Base-by-base conservation (phyloP, 495 filamentous ascomycete genomes). In the Rhypophila decipiens region DNA sequence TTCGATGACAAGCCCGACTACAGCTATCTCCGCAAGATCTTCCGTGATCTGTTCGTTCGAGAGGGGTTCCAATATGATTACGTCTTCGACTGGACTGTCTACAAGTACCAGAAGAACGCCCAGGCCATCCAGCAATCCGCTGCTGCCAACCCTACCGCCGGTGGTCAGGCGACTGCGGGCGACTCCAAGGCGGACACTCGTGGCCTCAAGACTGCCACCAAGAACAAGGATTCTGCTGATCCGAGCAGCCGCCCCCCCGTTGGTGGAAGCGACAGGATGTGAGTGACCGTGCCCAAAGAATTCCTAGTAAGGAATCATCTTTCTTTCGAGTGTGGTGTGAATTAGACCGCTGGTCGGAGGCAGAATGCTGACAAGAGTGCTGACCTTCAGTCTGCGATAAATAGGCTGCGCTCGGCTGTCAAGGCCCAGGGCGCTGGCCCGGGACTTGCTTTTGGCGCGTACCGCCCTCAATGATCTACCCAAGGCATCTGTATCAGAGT, bases 1-100 rank as follows among this genome's bases (percentile, higher is more conserved):
- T 99, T 99, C 65, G 94, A 99, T 64, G 94, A 99, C 79, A 97
- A 97, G 82, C 94, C 94, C 21, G 94, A 99, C 64, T 99, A 99
- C 75, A 96, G 91, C 23, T 97, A 99, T 71, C 88, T 99, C 19
- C 88, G 94, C 68, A 99, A 99, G 85, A 97, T 99, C 72, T 97
- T 99, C 86, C 89, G 94, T 45, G 94, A 99, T 68, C 85, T 99
- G 40, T 99, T 99, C 58, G 94, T 99, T 52, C 90, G 94, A 52
- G 94, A 97, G 66, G 93, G 90, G 21, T 99, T 99, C 83, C 94
- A 99, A 71, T 99, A 99, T 64, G 94, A 99, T 69, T 97, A 99
- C 57, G 94, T 99, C 58, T 99, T 99, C 65, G 94, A 99, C 71
- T 99, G 94, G 94, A 99, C 94, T 49, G 94, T 99, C 62, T 97